Percentiles rank a stretch among this genome's conserved stretches.
phyloP scores from a whole-genome alignment of 805 yeast species.

The Helenozyma rhizophorensis region DNA sequence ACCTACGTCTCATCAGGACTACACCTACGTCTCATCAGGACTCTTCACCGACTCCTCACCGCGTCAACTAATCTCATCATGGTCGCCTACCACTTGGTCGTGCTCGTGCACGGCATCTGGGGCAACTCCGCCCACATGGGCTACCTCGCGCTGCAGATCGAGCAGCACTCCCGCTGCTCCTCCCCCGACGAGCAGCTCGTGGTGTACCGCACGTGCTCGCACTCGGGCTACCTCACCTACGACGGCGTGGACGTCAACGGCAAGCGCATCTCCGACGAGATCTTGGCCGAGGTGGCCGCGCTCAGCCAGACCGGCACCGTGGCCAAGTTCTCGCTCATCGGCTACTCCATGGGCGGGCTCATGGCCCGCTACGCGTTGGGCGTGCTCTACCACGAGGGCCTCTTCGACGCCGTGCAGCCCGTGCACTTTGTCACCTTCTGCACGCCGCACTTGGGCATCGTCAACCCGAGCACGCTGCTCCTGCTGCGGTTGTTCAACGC shows the following conservation, averaged over 20 bases:
- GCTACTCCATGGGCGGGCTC: constrained; percentile 87
- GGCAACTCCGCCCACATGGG: constrained; percentile 9
- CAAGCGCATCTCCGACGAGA: constrained; percentile 65
- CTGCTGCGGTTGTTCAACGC: constrained; percentile 52
- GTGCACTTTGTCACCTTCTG: constrained; percentile 49
- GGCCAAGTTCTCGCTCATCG: constrained; percentile 65
- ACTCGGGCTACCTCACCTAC: constrained; percentile 72
- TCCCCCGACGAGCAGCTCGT: constrained; percentile 24
- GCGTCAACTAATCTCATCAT: no score
- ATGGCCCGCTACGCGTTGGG: constrained; percentile 81
- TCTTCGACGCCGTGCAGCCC: constrained; percentile 52
- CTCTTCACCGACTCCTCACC: no score
- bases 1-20: no score
- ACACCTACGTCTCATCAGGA: no score
- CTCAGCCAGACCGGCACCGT: constrained; percentile 26
- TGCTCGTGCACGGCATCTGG: constrained; percentile 68
- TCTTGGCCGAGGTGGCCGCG: constrained; percentile 22
- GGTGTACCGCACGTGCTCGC: constrained; percentile 53
- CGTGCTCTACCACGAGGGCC: constrained; percentile 48
- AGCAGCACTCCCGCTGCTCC: constrained; percentile 12
- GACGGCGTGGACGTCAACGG: constrained; percentile 90
- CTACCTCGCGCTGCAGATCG: constrained; percentile 8
- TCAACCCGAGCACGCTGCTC: constrained; percentile 41
- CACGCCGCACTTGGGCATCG: constrained; percentile 64
- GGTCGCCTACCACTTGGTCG: constrained; percentile 54